phyloP scores from a whole-genome alignment of 169 alveolate species.

The Cryptosporidium baileyi region DNA sequence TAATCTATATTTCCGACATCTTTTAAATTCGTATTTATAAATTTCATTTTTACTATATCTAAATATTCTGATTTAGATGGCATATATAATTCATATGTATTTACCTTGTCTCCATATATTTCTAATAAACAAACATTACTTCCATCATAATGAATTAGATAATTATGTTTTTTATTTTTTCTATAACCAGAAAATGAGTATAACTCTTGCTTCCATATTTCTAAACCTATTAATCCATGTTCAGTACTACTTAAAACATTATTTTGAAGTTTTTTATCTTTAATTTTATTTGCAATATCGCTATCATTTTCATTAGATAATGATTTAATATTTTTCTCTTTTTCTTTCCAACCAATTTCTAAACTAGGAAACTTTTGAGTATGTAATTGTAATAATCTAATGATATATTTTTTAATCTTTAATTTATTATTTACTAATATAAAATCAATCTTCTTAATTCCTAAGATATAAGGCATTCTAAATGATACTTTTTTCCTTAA shows the following conservation, averaged over 20 bases:
- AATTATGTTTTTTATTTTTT: not conserved
- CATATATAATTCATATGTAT: slow-evolving; percentile 5
- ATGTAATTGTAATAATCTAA: not conserved
- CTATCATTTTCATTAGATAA: not conserved
- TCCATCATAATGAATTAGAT: slow-evolving; percentile 48
- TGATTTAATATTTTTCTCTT: not conserved
- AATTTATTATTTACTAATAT: not conserved
- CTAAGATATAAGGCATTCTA: slow-evolving; percentile 49
- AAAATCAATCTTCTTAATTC: not conserved
- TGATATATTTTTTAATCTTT: not conserved
- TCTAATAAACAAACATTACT: slow-evolving; percentile 33
- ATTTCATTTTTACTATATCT: not conserved
- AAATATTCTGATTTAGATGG: not conserved
- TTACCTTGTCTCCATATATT: not conserved
- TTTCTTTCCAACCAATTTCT: not conserved
- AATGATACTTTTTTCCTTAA: slow-evolving; percentile 11
- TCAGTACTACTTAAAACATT: not conserved
- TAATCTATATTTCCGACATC: not conserved
- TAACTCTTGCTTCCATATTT: slow-evolving; percentile 54
- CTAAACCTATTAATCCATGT: slow-evolving; percentile 26
- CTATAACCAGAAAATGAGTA: slow-evolving; percentile 48
- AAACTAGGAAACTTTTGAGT: not conserved
- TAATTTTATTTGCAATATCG: not conserved
- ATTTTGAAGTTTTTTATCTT: not conserved
- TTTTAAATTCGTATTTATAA: not conserved